phyloP scores from a whole-genome alignment of 495 filamentous ascomycete genomes.

The Parathielavia appendiculata region DNA sequence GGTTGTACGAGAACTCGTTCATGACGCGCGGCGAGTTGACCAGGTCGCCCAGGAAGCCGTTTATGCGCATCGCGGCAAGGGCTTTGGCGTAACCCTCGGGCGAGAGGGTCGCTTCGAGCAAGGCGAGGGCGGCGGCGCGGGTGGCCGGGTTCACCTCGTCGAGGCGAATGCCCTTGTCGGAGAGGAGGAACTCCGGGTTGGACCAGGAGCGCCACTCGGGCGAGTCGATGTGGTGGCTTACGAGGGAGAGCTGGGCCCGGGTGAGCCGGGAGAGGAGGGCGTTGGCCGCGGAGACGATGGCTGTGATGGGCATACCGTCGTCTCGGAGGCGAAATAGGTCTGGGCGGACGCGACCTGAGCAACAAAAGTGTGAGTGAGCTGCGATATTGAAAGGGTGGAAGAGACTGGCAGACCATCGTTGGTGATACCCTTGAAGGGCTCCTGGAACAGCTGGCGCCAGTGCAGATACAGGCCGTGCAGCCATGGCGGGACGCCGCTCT shows the following conservation, averaged over 20 bases:
- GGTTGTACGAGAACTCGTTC: constrained; percentile 73
- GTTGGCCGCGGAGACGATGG: constrained; percentile 49
- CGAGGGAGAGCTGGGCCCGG: constrained; percentile 42
- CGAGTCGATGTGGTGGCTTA: constrained; percentile 60
- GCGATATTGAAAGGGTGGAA: neutral
- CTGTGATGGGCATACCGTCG: constrained; percentile 53
- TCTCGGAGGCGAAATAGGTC: constrained; percentile 57
- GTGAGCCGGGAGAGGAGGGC: constrained; percentile 41
- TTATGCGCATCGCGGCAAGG: constrained; percentile 64
- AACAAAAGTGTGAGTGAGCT: neutral
- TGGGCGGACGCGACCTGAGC: constrained; percentile 48
- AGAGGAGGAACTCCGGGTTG: constrained; percentile 65
- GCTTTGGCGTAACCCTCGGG: constrained; percentile 68
- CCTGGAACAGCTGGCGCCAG: constrained; percentile 59
- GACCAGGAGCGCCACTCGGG: constrained; percentile 71
- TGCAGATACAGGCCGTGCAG: constrained; percentile 60
- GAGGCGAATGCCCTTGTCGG: constrained; percentile 59
- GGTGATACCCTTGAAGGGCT: constrained; percentile 68
- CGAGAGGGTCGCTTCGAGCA: constrained; percentile 56
- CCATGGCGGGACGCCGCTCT: constrained; percentile 58
- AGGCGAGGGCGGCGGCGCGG: constrained; percentile 46
- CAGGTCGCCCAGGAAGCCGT: constrained; percentile 70
- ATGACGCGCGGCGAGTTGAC: constrained; percentile 55
- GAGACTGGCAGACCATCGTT: constrained; percentile 50
- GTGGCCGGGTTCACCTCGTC: constrained; percentile 48